phyloP scores from a whole-genome alignment of 2,329 filamentous ascomycete genomes.

The Penicillium palitans region DNA sequence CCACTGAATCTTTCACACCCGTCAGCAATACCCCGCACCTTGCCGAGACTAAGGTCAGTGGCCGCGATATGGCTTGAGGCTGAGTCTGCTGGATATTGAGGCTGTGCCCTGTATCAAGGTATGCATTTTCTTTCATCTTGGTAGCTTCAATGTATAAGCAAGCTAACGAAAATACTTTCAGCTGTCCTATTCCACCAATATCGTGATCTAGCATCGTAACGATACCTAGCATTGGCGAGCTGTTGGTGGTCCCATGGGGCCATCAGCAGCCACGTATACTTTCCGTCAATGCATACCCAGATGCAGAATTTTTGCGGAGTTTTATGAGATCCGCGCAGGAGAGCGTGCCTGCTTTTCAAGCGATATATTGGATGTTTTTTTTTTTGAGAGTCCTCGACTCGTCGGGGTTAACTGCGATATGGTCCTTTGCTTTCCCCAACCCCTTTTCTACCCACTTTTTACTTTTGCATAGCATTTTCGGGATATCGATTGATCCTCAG shows the following conservation, averaged over 20 bases:
- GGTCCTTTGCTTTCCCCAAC: not conserved
- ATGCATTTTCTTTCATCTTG: not conserved
- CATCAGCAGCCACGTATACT: not conserved
- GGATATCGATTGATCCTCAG: constrained; percentile 7
- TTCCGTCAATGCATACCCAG: constrained; percentile 4
- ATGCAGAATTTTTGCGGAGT: constrained; percentile 17
- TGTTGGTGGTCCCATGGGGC: not conserved
- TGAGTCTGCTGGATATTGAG: constrained; percentile 13
- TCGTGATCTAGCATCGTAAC: constrained; percentile 6
- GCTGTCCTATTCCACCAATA: not conserved
- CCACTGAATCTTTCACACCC: constrained; percentile 21
- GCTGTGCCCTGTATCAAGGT: constrained; percentile 1
- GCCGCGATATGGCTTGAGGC: constrained; percentile 3
- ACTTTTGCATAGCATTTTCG: constrained; percentile 11
- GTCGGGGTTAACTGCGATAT: constrained; percentile 15
- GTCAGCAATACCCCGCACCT: constrained; percentile 13
- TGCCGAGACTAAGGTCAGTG: not conserved
- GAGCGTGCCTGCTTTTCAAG: constrained; percentile 22
- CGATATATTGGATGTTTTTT: constrained; percentile 18
- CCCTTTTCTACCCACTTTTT: not conserved
- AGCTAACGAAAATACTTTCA: not conserved
- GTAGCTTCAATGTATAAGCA: too few relatives aligned
- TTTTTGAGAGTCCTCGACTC: too few relatives aligned
- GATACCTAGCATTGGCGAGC: constrained; percentile 8
- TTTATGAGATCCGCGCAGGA: constrained; percentile 8